Evolutionary conservation across 2,329 filamentous ascomycete species (phyloP).

Genomic region (Aspergillus sp.): DNA sequence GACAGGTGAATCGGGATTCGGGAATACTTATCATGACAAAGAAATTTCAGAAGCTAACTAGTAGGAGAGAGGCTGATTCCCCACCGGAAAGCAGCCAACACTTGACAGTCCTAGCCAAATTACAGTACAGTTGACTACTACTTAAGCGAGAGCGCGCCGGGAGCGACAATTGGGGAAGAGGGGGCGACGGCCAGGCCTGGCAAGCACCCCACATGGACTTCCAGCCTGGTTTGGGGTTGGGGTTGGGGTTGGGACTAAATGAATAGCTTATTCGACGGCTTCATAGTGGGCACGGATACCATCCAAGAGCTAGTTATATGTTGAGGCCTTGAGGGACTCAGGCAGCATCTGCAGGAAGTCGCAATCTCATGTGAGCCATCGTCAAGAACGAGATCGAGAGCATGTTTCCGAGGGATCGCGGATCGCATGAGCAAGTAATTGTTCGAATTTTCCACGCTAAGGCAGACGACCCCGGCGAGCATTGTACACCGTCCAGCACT

Average conservation of each 20-base stretch:
- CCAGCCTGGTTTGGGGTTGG: slow-evolving; percentile 2
- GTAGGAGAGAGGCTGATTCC: background rate
- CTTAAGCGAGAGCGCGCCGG: background rate
- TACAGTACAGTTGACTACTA: background rate
- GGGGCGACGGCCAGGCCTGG: background rate
- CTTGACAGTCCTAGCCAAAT: background rate
- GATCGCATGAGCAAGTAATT: background rate
- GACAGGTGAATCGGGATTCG: background rate
- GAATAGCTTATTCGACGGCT: background rate
- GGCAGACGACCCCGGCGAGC: background rate
- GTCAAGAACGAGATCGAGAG: background rate
- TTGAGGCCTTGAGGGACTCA: background rate
- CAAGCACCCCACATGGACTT: background rate
- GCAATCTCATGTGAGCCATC: background rate
- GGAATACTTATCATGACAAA: slow-evolving; percentile 3
- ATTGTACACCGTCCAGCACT: background rate
- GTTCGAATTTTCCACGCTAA: slow-evolving; percentile 4
- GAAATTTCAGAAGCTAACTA: background rate
- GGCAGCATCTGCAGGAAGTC: slow-evolving; percentile 1
- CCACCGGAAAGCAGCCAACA: background rate
- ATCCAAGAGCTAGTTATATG: background rate
- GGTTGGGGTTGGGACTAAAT: background rate
- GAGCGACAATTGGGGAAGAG: background rate
- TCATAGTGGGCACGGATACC: slow-evolving; percentile 2
- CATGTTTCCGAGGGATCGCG: background rate